Conservation (phyloP, 2,329 filamentous ascomycete species). For the Trichoderma sp. region DNA sequence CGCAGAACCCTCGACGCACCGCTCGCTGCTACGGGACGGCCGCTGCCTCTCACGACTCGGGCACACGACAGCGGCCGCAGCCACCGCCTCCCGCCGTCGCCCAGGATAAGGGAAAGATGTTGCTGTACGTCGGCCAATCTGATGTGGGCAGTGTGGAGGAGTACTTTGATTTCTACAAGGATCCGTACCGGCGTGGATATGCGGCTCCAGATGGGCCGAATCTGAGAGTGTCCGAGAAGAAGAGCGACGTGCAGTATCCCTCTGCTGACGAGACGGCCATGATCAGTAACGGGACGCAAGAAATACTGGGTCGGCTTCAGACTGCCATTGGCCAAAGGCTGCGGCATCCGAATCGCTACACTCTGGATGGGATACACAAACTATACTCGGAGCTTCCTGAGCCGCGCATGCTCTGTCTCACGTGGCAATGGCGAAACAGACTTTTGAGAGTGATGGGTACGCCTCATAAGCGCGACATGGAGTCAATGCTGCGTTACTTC, state of each 20-base stretch:
- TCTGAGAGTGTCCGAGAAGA: constrained; percentile 54
- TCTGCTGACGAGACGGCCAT: constrained; percentile 46
- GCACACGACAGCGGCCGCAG: constrained; percentile 29
- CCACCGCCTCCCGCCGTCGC: constrained; percentile 26
- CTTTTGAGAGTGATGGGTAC: constrained; percentile 72
- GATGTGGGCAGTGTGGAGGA: constrained; percentile 55
- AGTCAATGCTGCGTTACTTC: constrained; percentile 80
- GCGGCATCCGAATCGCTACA: constrained; percentile 46
- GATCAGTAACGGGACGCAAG: constrained; percentile 42
- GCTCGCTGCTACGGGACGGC: constrained; percentile 37
- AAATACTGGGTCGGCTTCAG: constrained; percentile 47
- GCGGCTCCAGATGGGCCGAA: constrained; percentile 55
- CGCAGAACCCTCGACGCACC: constrained; percentile 15
- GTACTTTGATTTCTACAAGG: constrained; percentile 55
- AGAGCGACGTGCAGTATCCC: constrained; percentile 54
- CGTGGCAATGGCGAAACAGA: constrained; percentile 58
- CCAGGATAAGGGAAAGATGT: constrained; percentile 50
- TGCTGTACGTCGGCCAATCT: constrained; percentile 57
- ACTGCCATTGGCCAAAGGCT: constrained; percentile 47
- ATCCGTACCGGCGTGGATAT: constrained; percentile 59
- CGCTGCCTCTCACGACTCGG: constrained; percentile 32
- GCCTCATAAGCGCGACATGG: constrained; percentile 58
- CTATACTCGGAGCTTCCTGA: constrained; percentile 56
- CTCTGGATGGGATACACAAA: constrained; percentile 52
- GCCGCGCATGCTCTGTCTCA: constrained; percentile 56